Evolutionary conservation across 345 rosid species (phyloP).

Genomic region (Eucalyptus rudis): DNA sequence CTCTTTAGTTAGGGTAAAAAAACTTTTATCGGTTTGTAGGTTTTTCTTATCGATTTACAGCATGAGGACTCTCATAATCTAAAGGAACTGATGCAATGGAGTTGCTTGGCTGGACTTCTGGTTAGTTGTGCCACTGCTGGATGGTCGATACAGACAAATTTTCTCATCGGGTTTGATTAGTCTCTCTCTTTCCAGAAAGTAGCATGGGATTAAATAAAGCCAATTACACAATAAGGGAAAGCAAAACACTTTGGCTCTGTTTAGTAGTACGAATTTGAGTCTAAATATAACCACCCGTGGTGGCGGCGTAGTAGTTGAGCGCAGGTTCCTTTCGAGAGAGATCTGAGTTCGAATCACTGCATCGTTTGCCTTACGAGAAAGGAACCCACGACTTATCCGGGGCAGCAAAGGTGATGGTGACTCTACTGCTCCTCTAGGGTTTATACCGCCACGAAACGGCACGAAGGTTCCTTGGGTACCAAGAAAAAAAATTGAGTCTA

Average conservation of each 20-base stretch:
- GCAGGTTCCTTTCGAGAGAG: too few species aligned
- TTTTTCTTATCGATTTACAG: neutral
- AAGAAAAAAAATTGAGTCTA: too few species aligned
- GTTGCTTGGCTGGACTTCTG: neutral
- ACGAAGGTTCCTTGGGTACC: too few species aligned
- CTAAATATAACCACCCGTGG: too few species aligned
- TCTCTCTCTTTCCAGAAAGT: neutral
- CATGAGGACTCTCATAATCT: neutral
- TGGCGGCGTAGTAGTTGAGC: too few species aligned
- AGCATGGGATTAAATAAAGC: neutral
- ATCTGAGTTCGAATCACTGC: too few species aligned
- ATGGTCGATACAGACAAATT: neutral
- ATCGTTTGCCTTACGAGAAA: too few species aligned
- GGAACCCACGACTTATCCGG: too few species aligned
- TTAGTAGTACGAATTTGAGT: too few species aligned
- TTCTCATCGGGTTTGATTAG: neutral
- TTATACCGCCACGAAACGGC: too few species aligned
- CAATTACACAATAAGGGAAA: neutral
- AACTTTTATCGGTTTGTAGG: neutral
- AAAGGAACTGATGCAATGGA: neutral
- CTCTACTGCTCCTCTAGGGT: too few species aligned
- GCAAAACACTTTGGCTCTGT: neutral
- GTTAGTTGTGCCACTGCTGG: neutral
- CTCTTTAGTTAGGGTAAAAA: neutral
- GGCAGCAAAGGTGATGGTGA: fast-evolving